Conservation (phyloP, 495 filamentous ascomycete genomes). For the Ramalina peruviana region DNA sequence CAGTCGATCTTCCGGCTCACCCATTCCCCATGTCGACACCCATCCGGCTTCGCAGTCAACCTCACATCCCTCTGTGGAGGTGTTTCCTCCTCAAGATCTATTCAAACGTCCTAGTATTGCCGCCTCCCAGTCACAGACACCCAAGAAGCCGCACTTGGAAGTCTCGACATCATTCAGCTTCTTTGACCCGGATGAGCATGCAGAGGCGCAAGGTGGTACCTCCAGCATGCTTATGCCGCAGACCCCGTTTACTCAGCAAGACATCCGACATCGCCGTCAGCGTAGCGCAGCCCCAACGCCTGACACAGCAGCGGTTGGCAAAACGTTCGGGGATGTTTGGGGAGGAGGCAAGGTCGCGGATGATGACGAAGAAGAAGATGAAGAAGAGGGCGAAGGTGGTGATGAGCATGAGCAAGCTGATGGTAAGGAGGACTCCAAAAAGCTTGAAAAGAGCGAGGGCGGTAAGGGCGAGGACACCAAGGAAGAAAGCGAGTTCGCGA, state of each 20-base stretch:
- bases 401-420: conserved; percentile 23
- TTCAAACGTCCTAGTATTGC: conserved; percentile 56
- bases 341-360: conserved; percentile 8
- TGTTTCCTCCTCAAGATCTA: conserved; percentile 79
- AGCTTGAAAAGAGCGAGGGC: not conserved
- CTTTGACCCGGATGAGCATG: conserved; percentile 39
- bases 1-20: conserved; percentile 11
- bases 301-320: conserved; percentile 61
- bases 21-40: not conserved
- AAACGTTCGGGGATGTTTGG: conserved; percentile 14
- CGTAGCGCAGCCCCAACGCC: conserved; percentile 88
- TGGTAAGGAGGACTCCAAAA: not conserved
- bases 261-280: conserved; percentile 56
- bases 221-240: conserved; percentile 37
- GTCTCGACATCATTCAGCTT: conserved; percentile 45
- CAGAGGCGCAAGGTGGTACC: conserved; percentile 15
- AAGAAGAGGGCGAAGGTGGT: conserved; percentile 22
- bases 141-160: conserved; percentile 25
- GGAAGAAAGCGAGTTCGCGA: conserved; percentile 56
- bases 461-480: conserved; percentile 15
- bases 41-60: not conserved
- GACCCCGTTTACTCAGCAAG: conserved; percentile 67
- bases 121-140: conserved; percentile 20
- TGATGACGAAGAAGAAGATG: conserved; percentile 14
- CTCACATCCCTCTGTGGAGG: conserved; percentile 29